Evolutionary conservation across 2,329 filamentous ascomycete species (phyloP), one percentile per base, ranked within the genome.

Genomic region (Stachybotrys elegans): DNA sequence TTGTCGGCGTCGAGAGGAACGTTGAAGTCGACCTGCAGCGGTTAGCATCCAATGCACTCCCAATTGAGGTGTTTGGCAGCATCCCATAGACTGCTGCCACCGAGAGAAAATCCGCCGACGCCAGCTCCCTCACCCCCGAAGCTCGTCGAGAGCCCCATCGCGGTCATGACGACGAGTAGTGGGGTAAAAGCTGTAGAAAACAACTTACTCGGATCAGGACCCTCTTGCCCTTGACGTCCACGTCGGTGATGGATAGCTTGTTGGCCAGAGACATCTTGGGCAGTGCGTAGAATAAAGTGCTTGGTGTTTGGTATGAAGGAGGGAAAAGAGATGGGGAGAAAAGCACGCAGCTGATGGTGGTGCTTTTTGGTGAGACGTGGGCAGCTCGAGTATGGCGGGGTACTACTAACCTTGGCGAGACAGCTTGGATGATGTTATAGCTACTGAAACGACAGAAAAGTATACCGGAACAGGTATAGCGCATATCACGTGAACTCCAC

Each of bases 21-120:
- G 73, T 98, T 98, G 84, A 98, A 98, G 81, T 98, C 93, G 69
- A 98, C 92, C 91, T 95, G 61, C 31, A 34, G n/a, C n/a, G n/a
- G n/a, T n/a, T n/a, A n/a, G n/a, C n/a, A n/a, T n/a, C n/a, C n/a
- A n/a, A n/a, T n/a, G n/a, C n/a, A n/a, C n/a, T n/a, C n/a, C n/a
- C n/a, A n/a, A n/a, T n/a, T n/a, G n/a, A n/a, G n/a, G n/a, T n/a
- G n/a, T n/a, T n/a, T n/a, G n/a, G n/a, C n/a, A n/a, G n/a, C n/a
- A n/a, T 29, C 25, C 25, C 25, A 29, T 29, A 12, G 25, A 12
- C 25, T 12, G 25, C 11, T 29, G 11, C 25, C 11, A 29, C 3
- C 25, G 25, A 29, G 3, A 12, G 11, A 29, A 34, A 34, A 16
- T 34, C n/a, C 31, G 31, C 31, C 31, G 31, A 34, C 31, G n/a